Base-by-base conservation (phyloP, 2,329 filamentous ascomycete species). In the Exophiala bonariae region DNA sequence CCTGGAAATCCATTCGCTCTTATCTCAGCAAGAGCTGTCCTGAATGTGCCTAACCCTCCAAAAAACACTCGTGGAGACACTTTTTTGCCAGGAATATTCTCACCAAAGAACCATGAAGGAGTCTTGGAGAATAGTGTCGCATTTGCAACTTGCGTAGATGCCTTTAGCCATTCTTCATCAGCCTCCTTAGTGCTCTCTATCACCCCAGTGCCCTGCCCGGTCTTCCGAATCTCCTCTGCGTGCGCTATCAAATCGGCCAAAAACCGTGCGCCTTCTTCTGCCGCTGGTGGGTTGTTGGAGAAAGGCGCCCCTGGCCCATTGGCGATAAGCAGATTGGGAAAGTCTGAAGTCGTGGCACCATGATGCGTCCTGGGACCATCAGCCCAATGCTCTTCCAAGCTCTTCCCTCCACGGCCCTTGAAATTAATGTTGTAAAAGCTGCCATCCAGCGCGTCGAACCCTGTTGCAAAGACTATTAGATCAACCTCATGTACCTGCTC, bases 231-330 rank as follows among this genome's bases (percentile, higher is more conserved):
- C 59, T 37, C 16, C 36, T 44, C 30, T 33, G 50, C 26, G 31
- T 40, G 47, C 17, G 41, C n/a, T 19, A 49, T 45, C 9, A 44
- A 28, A 32, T 40, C 23, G 4, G 23, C 28, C 2, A 41, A 32
- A 77, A 77, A 82, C 0, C 75, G 65, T 2, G 77, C 79, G 55
- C 83, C 79, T 0, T 77, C 55, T 52, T 81, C 77, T 9, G 76
- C 71, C 1, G 66, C 70, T 0, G 74, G 71, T 0, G 81, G 80
- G 0, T 78, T 79, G 54, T 82, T 84, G 59, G 69, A 61, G 3
- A 82, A 64, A 0, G 79, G 80, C 0, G 67, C 76, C 18, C 83
- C 79, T 1, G 72, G 64, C 0, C 79, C 78, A 53, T 80, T 81
- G 42, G 76, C 54, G 46, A 71, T 69, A 61, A 77, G 75, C 65